Evolutionary conservation across 1,284 basidiomycete species (phyloP), one percentile per base, ranked within the genome.

Genomic region (Farysia itapuensis): DNA sequence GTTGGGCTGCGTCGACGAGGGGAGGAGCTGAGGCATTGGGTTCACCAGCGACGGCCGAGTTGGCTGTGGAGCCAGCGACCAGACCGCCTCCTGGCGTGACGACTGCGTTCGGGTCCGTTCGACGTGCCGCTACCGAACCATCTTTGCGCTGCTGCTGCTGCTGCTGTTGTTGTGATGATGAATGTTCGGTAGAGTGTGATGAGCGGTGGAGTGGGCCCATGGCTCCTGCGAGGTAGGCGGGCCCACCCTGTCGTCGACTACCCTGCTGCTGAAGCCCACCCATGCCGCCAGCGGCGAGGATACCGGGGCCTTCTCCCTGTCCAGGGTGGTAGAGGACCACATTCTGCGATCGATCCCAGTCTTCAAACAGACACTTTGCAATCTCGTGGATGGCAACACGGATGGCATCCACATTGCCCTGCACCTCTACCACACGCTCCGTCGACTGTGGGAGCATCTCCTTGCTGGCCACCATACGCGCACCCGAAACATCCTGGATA

Each of bases 301-400:
- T 80, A 61, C 81, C 80, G 25, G 80, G 79, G 25, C 70, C 64
- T 36, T 70, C 64, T 39, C 50, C 61, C 54, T 69, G 56, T 42
- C 59, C 68, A 22, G 94, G 94, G 79, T 95, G 90, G 83, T 92
- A 98, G 64, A 91, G 85, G 22, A 97, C 92, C 90, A 59, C 51
- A 32, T 53, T 68, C 41, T 86, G 81, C 46, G 88, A 88, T 58
- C 94, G 83, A 77, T 97, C 94, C 90, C 90, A 96, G 79, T 98
- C 93, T 77, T 96, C 93, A 53, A 95, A 81, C 34, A 98, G 81
- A 78, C 91, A 96, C 77, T 91, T 90, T 38, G 87, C 90, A 78
- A 98, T 96, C 79, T 98, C 93, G 75, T 87, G 85, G 50, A 96
- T 86, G 40, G 93, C 94, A 61, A 85, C 86, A 46, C 88, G 86